phyloP scores from a whole-genome alignment of 2,329 filamentous ascomycete genomes.

The Pseudocercospora ulei region DNA sequence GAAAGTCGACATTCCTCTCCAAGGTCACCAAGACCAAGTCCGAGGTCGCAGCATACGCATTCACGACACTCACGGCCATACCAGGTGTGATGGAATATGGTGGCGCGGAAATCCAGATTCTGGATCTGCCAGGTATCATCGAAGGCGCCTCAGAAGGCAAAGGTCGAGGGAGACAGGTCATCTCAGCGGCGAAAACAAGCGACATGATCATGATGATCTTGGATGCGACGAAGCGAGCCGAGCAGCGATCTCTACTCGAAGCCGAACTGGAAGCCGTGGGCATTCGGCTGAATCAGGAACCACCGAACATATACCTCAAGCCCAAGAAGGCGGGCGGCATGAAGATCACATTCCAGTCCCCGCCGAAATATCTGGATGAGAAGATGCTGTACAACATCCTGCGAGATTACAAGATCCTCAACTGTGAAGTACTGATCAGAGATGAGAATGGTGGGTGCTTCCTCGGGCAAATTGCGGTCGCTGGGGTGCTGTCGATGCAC shows the following conservation, averaged over 20 bases:
- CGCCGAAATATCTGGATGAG: constrained; percentile 86
- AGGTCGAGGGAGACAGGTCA: constrained; percentile 88
- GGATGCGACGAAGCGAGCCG: constrained; percentile 90
- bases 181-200: constrained; percentile 95
- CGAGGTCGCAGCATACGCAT: constrained; percentile 90
- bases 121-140: constrained; percentile 96
- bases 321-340: constrained; percentile 91
- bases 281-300: constrained; percentile 81
- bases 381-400: constrained; percentile 98
- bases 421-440: constrained; percentile 88
- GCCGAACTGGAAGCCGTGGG: constrained; percentile 90
- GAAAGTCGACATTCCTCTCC: constrained; percentile 97
- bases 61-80: constrained; percentile 95
- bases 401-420: constrained; percentile 96
- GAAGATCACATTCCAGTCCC: constrained; percentile 91
- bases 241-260: constrained; percentile 82
- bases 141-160: constrained; percentile 94
- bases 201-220: constrained; percentile 95
- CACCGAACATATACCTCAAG: constrained; percentile 98
- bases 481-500: no score
- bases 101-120: constrained; percentile 92
- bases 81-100: constrained; percentile 96
- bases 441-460: constrained; percentile 62
- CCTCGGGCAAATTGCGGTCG: no score
- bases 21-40: constrained; percentile 98